Evolutionary conservation across 2,329 filamentous ascomycete species (phyloP), one percentile per base, ranked within the genome.

Genomic region (Dryadomyces quercivorus): DNA sequence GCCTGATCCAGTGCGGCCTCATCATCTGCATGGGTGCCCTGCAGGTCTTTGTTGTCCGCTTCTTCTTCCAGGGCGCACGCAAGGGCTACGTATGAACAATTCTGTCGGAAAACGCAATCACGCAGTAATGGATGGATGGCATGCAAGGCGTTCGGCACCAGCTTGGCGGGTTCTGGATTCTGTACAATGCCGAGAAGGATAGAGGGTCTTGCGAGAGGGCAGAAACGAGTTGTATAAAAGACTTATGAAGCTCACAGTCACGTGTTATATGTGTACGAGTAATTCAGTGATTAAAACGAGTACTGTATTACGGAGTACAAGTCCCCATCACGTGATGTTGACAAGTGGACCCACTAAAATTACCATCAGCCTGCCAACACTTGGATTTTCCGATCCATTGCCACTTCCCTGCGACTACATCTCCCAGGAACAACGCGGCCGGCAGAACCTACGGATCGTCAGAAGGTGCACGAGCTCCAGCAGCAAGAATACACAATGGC

Each of bases 41-140:
- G 67, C 94, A 98, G 75, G 93, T 98, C 51, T 96, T 97, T 70
- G 84, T 98, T 63, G 93, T 98, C 63, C 77, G 89, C 61, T 97
- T 97, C 84, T 98, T 98, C 75, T 98, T 98, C 81, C 92, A 96
- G 77, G 81, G 82, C 55, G 82, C 82, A 52, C 75, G 82, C 63
- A 85, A 85, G 72, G 82, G 81, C 58, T 85, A 85, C 65, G 82
- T 85, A 71, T 83, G 68, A 79, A 72, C 52, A 40, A 40, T 7
- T 22, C 9, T 26, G 13, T 20, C 2, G 6, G n/a, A 7, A 38
- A 18, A 31, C 16, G 40, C 9, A 8, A 16, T 13, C 40, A 20
- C 21, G 45, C n/a, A 50, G 26, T 44, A 31, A 53, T 49, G 38
- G 36, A 53, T 49, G 38, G 36, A 44, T 16, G 38, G 44, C 40